phyloP scores from a whole-genome alignment of 345 rosid species.

The Aethionema arabicum region DNA sequence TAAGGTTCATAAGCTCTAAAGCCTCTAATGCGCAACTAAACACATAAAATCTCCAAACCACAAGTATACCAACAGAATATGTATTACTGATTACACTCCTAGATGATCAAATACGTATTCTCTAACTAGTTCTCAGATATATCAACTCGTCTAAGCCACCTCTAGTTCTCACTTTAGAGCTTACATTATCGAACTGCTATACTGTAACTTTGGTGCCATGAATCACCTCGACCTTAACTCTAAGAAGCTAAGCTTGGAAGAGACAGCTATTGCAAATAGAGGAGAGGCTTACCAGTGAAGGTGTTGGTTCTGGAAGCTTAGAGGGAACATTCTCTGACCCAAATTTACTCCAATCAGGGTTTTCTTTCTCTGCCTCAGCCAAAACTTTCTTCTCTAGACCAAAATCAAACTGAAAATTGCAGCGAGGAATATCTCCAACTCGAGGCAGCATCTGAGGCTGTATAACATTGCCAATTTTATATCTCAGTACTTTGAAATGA shows the following conservation, averaged over 20 bases:
- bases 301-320: conserved; percentile 44
- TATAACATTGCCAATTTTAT: conserved; percentile 28
- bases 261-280: background rate
- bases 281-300: conserved; percentile 44
- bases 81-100: background rate
- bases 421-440: conserved; percentile 65
- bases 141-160: background rate
- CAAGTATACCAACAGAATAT: background rate
- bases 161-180: background rate
- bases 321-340: conserved; percentile 60
- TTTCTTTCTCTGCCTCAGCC: conserved; percentile 73
- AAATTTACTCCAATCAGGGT: conserved; percentile 66
- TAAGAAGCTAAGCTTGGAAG: background rate
- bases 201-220: conserved; percentile 1
- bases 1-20: conserved; percentile 9
- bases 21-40: background rate
- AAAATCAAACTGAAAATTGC: conserved; percentile 80
- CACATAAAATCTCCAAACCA: conserved; percentile 4
- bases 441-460: conserved; percentile 69
- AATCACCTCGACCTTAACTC: background rate
- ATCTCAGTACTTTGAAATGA: background rate
- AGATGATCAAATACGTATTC: conserved; percentile 3
- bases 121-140: background rate
- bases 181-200: background rate
- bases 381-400: conserved; percentile 65